Evolutionary conservation across 2,329 filamentous ascomycete genomes (phyloP).

Genomic region (Aspergillus hiratsukae): DNA sequence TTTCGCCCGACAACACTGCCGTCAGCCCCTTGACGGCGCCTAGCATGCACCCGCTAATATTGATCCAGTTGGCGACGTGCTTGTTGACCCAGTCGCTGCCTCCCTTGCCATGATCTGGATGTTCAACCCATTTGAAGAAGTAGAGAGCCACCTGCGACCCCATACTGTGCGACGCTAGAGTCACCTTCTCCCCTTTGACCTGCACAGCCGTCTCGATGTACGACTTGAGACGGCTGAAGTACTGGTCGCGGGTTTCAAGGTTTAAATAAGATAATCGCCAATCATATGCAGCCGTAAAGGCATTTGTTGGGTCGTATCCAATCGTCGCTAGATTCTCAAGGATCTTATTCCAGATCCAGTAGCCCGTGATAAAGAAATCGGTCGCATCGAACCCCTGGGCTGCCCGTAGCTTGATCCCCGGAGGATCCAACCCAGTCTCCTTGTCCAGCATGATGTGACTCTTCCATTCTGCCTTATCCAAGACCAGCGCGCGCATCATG

Average conservation of each 20-base stretch:
- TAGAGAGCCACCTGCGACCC: constrained; percentile 87
- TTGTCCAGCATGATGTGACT: constrained; percentile 96
- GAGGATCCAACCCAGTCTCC: constrained; percentile 82
- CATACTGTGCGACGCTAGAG: constrained; percentile 93
- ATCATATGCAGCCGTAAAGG: constrained; percentile 70
- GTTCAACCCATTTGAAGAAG: constrained; percentile 78
- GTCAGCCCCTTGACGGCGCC: constrained; percentile 88
- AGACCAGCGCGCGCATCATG: constrained; percentile 92
- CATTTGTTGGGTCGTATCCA: constrained; percentile 82
- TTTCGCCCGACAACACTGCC: constrained; percentile 88
- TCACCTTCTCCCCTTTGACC: constrained; percentile 73
- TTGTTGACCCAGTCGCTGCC: constrained; percentile 85
- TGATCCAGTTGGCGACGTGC: constrained; percentile 93
- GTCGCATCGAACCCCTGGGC: constrained; percentile 97
- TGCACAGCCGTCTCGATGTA: constrained; percentile 80
- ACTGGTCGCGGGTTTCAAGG: constrained; percentile 84
- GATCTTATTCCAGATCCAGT: constrained; percentile 99
- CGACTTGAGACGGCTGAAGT: constrained; percentile 84
- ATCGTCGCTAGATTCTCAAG: constrained; percentile 93
- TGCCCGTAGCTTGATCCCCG: constrained; percentile 81
- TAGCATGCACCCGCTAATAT: constrained; percentile 96
- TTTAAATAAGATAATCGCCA: constrained; percentile 91
- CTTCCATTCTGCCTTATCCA: constrained; percentile 95
- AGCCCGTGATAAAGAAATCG: constrained; percentile 76
- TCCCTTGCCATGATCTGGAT: constrained; percentile 70